These are phyloP conservation scores for Kalaharituber pfeilii DNA, from an alignment of 2,329 filamentous ascomycete genomes.

Conservation along the genomic window DNA sequence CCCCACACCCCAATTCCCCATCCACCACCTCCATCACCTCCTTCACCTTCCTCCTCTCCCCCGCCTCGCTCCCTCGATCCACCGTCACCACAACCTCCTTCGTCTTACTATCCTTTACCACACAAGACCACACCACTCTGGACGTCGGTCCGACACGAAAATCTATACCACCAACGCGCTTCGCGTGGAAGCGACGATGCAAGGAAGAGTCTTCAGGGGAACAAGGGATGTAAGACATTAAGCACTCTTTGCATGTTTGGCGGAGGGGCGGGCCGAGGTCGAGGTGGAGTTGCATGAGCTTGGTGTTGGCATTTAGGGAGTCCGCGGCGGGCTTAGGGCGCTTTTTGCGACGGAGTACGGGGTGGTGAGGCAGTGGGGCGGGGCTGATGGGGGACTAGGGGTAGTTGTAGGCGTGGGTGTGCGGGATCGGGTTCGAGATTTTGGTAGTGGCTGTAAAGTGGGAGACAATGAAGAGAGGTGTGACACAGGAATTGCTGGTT, in stretches of 20 bases:
- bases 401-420: not conserved
- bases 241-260: conserved; percentile 42
- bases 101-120: conserved; percentile 34
- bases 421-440: not conserved
- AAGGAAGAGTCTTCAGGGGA: conserved; percentile 42
- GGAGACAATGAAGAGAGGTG: not conserved
- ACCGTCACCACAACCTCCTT: conserved; percentile 35
- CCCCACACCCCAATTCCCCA: conserved; percentile 42
- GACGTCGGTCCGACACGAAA: conserved; percentile 33
- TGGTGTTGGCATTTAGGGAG: not conserved
- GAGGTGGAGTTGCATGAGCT: conserved; percentile 16
- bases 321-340: not conserved
- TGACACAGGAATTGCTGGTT: not conserved
- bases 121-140: conserved; percentile 36
- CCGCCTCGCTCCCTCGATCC: conserved; percentile 36
- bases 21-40: conserved; percentile 46
- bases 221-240: conserved; percentile 50
- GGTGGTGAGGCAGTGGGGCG: not conserved
- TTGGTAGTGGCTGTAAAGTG: not conserved
- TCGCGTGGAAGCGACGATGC: conserved; percentile 47
- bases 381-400: not conserved
- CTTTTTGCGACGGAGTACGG: conserved; percentile 6
- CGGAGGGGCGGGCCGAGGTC: conserved; percentile 24
- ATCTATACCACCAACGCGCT: conserved; percentile 43
- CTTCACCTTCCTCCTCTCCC: conserved; percentile 36